phyloP scores from a whole-genome alignment of 2,329 filamentous ascomycete species.

The Calonectria henricotiae region DNA sequence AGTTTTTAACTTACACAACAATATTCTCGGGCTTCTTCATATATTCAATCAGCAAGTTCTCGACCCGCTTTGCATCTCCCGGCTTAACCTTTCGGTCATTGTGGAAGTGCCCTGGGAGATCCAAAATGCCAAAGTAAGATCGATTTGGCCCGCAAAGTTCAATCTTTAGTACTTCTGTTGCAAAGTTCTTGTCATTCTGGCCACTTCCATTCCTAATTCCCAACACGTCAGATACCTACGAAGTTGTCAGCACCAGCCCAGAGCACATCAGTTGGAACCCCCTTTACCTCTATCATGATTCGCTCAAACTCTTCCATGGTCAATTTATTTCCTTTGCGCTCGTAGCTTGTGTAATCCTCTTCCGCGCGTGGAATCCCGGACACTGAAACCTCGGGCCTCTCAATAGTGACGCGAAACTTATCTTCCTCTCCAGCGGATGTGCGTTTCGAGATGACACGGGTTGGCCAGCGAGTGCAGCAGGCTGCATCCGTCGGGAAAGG shows the following conservation, averaged over 20 bases:
- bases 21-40: constrained; percentile 58
- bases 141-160: constrained; percentile 58
- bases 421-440: constrained; percentile 53
- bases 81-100: constrained; percentile 50
- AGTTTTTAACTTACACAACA: constrained; percentile 55
- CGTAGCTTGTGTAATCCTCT: constrained; percentile 45
- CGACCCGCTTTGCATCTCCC: constrained; percentile 53
- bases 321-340: constrained; percentile 46
- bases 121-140: constrained; percentile 59
- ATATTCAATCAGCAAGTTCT: constrained; percentile 57
- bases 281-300: constrained; percentile 54
- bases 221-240: constrained; percentile 53
- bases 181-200: constrained; percentile 56
- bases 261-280: not conserved
- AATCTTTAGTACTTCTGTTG: constrained; percentile 58
- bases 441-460: constrained; percentile 58
- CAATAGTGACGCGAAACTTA: constrained; percentile 55
- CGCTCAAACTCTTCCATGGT: constrained; percentile 52
- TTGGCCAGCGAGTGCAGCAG: constrained; percentile 60
- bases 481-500: constrained; percentile 56
- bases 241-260: not conserved
- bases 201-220: constrained; percentile 51
- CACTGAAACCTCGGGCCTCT: constrained; percentile 49
- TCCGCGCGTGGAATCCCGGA: not conserved
- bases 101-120: constrained; percentile 58